These are phyloP conservation scores for Benincasa hispida DNA, from an alignment of 306 rosid species.

Conservation along the genomic window DNA sequence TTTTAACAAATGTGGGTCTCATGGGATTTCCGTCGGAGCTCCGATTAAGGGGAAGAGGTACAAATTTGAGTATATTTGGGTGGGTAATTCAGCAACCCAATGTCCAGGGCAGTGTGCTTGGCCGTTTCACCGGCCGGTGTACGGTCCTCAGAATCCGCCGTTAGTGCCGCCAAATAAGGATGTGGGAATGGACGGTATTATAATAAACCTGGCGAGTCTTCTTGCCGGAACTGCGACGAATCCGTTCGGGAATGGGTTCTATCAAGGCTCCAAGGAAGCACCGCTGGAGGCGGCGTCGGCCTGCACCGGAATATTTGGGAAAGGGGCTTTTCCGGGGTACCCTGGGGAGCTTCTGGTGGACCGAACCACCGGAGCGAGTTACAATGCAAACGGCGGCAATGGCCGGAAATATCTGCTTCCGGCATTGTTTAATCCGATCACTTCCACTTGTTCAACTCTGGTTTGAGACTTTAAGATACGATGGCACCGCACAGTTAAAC, in stretches of 20 bases:
- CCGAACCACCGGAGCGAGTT: constrained; percentile 33
- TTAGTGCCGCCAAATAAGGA: constrained; percentile 55
- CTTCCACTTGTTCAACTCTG: constrained; percentile 38
- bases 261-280: constrained; percentile 52
- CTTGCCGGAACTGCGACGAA: constrained; percentile 46
- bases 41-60: constrained; percentile 10
- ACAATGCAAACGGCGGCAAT: constrained; percentile 35
- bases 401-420: constrained; percentile 49
- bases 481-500: not conserved
- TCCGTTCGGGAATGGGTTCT: constrained; percentile 50
- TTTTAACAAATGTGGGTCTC: constrained; percentile 39
- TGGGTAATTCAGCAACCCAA: constrained; percentile 50
- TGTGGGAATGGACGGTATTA: constrained; percentile 58
- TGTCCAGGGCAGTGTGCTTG: constrained; percentile 63
- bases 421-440: constrained; percentile 39
- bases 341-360: constrained; percentile 38
- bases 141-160: constrained; percentile 40
- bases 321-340: constrained; percentile 57
- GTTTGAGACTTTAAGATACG: not conserved
- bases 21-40: constrained; percentile 14
- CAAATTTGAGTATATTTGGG: constrained; percentile 43
- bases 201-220: constrained; percentile 37
- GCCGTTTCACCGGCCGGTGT: constrained; percentile 53
- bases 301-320: constrained; percentile 43
- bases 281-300: constrained; percentile 53